A percentile compares a stretch with the other conserved stretches of the same genome.
Conservation (phyloP, 768 basidiomycete species). For the Psilocybe tampanensis region DNA sequence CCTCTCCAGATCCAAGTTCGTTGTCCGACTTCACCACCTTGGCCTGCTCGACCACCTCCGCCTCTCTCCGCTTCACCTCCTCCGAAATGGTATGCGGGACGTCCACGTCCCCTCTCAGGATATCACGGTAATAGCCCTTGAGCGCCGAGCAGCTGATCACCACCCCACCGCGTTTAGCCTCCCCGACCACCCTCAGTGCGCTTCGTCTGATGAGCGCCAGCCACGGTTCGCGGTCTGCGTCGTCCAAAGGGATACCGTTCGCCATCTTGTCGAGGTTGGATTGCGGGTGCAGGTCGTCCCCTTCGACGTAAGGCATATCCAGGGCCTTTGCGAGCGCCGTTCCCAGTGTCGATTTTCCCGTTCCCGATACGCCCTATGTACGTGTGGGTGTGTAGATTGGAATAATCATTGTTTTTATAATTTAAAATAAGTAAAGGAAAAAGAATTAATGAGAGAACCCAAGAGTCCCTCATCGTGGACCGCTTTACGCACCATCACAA, state of each 20-base stretch:
- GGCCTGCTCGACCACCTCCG: background rate
- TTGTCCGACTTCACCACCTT: background rate
- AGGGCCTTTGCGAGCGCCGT: slow-evolving; percentile 59
- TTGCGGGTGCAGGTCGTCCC: slow-evolving; percentile 83
- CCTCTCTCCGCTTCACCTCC: background rate
- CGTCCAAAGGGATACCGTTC: slow-evolving; percentile 70
- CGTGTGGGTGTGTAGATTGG: background rate
- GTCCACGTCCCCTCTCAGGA: slow-evolving; percentile 63
- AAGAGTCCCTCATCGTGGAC: too few species aligned
- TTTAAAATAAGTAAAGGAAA: too few species aligned
- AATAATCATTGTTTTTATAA: too few species aligned
- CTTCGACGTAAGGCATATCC: slow-evolving; percentile 82
- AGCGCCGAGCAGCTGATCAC: slow-evolving; percentile 88
- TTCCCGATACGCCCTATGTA: slow-evolving; percentile 69
- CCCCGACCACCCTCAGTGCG: slow-evolving; percentile 46
- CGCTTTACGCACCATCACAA: slow-evolving; percentile 50
- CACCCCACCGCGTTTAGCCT: slow-evolving; percentile 44
- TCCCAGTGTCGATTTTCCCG: slow-evolving; percentile 76
- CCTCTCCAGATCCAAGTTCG: background rate
- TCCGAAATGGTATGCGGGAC: background rate
- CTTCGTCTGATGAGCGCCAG: slow-evolving; percentile 68
- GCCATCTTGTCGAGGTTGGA: slow-evolving; percentile 90
- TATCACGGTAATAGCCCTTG: slow-evolving; percentile 78
- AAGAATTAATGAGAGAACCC: too few species aligned
- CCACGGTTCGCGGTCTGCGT: slow-evolving; percentile 88